Evolutionary conservation across 2,329 filamentous ascomycete species (phyloP).

Genomic region (Xylaria digitata): DNA sequence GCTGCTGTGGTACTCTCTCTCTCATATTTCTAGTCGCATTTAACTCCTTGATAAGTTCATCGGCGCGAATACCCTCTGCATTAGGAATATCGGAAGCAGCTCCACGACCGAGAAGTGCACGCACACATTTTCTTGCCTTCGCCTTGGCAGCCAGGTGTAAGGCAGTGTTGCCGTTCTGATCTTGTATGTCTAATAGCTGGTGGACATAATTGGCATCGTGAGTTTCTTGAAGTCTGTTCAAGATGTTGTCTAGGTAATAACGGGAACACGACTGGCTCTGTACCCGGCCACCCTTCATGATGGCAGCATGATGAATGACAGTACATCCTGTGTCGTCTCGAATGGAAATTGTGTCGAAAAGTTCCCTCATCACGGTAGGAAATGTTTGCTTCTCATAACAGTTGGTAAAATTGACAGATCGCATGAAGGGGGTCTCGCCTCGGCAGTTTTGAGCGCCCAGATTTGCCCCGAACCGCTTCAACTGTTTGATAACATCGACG

Average conservation of each 20-base stretch:
- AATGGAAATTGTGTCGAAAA: slow-evolving; percentile 83
- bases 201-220: slow-evolving; percentile 82
- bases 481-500: slow-evolving; percentile 86
- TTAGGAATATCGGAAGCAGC: slow-evolving; percentile 87
- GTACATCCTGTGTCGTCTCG: slow-evolving; percentile 85
- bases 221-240: slow-evolving; percentile 85
- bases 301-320: slow-evolving; percentile 93
- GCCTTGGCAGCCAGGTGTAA: slow-evolving; percentile 79
- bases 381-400: slow-evolving; percentile 95
- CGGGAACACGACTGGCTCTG: slow-evolving; percentile 89
- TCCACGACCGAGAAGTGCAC: slow-evolving; percentile 80
- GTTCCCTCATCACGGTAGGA: slow-evolving; percentile 82
- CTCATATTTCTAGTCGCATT: slow-evolving; percentile 74
- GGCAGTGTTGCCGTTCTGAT: slow-evolving; percentile 90
- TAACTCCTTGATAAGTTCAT: slow-evolving; percentile 81
- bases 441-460: slow-evolving; percentile 76
- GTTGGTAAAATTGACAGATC: slow-evolving; percentile 95
- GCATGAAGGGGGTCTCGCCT: slow-evolving; percentile 93
- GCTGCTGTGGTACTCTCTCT: slow-evolving; percentile 74
- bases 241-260: slow-evolving; percentile 92
- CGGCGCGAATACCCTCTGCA: slow-evolving; percentile 81
- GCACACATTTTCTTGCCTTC: slow-evolving; percentile 89
- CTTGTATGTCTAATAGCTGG: slow-evolving; percentile 81
- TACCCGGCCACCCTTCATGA: slow-evolving; percentile 82
- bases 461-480: slow-evolving; percentile 83